Conservation (phyloP, 1,284 basidiomycete genomes). For the Athelia psychrophila region DNA sequence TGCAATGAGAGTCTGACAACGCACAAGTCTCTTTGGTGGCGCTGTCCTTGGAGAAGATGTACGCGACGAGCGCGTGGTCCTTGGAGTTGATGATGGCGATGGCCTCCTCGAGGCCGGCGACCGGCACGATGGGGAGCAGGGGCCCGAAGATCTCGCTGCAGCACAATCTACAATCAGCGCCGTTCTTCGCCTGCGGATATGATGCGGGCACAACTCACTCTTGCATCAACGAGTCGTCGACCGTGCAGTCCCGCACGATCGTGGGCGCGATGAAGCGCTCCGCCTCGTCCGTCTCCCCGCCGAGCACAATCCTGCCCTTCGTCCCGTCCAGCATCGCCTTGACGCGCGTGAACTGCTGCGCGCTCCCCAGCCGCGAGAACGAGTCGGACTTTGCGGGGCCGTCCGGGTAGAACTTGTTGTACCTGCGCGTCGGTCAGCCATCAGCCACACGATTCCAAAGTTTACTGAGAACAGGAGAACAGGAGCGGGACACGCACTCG, state of each 20-base stretch:
- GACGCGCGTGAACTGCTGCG: constrained; percentile 59
- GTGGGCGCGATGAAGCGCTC: constrained; percentile 68
- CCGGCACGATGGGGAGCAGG: constrained; percentile 49
- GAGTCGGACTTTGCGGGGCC: constrained; percentile 43
- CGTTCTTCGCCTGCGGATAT: not conserved
- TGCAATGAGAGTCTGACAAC: not conserved
- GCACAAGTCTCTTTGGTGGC: constrained; percentile 38
- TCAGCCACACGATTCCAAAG: too few relatives aligned
- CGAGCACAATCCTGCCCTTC: constrained; percentile 69
- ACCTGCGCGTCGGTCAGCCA: too few relatives aligned
- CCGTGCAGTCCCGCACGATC: constrained; percentile 58
- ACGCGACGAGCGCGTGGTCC: constrained; percentile 50
- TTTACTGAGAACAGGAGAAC: constrained; percentile 2
- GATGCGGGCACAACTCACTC: constrained; percentile 47
- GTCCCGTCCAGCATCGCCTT: constrained; percentile 62
- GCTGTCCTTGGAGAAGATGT: constrained; percentile 44
- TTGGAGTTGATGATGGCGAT: constrained; percentile 42
- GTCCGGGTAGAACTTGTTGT: constrained; percentile 52
- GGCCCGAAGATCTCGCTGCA: constrained; percentile 36
- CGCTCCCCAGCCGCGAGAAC: constrained; percentile 48
- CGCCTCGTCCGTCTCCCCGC: constrained; percentile 63
- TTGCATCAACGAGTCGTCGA: constrained; percentile 71
- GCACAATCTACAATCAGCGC: not conserved
- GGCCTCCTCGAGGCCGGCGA: constrained; percentile 48
- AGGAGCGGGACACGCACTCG: constrained; percentile 6